Percentiles rank a stretch among this genome's conserved stretches.
phyloP scores from a whole-genome alignment of 2,329 filamentous ascomycete species.

The Stagonosporopsis rhizophila region DNA sequence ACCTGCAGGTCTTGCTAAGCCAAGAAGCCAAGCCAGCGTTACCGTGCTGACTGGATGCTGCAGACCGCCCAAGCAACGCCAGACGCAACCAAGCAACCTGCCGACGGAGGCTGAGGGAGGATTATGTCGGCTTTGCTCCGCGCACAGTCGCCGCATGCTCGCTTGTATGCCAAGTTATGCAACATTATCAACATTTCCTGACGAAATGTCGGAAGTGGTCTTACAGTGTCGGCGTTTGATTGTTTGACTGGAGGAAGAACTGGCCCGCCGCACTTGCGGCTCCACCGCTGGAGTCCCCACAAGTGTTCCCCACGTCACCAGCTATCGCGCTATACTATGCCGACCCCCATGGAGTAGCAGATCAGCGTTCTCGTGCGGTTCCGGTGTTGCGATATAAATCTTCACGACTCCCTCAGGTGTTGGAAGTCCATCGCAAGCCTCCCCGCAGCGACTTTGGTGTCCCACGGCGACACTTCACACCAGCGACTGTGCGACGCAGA shows the following conservation, averaged over 20 bases:
- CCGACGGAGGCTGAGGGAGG: neutral
- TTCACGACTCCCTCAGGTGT: neutral
- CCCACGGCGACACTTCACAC: neutral
- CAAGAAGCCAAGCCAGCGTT: conserved; percentile 9
- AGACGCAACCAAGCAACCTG: conserved; percentile 11
- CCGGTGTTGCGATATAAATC: conserved; percentile 12
- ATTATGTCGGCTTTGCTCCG: conserved; percentile 5
- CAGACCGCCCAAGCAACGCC: conserved; percentile 12
- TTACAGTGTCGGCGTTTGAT: conserved; percentile 23
- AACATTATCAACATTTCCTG: conserved; percentile 3
- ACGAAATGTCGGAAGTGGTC: conserved; percentile 5
- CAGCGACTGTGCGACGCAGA: neutral
- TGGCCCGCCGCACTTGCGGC: conserved; percentile 17
- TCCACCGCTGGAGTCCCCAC: conserved; percentile 32
- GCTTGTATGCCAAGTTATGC: conserved; percentile 10
- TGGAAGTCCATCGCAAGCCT: neutral
- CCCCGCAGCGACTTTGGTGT: neutral
- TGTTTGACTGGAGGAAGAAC: conserved; percentile 35
- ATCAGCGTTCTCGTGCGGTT: conserved; percentile 5
- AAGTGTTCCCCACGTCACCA: conserved; percentile 24
- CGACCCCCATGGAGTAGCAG: conserved; percentile 18
- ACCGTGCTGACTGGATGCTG: neutral
- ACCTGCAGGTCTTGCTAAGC: neutral
- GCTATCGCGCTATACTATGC: conserved; percentile 14
- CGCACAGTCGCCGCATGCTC: conserved; percentile 12